Base-by-base conservation (phyloP, 2,329 filamentous ascomycete genomes). In the Metarhizium guizhouense region DNA sequence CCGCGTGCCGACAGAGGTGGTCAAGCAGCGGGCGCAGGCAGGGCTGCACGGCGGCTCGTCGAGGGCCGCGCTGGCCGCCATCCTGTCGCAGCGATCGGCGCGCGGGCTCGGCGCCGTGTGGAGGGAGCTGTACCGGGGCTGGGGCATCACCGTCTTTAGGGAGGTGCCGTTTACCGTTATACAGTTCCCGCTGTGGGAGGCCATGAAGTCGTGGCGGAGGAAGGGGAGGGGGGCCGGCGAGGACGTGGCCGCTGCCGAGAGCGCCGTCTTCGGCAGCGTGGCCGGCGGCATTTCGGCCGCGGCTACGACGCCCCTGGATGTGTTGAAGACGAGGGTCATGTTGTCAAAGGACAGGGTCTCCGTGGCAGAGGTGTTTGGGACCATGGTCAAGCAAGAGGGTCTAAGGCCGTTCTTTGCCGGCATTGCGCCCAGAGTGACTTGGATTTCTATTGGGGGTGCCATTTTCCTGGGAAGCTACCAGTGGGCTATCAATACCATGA, bases 131-230 rank as follows among this genome's bases (percentile, higher is more conserved):
- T 99, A 99, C 72, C 81, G 94, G 40, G 94, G 95, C 1, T 96
- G 91, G 81, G 82, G 84, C 18, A 91, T 97, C 63, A 99, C 94
- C 2, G 86, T 99, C 53, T 87, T 96, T 74, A 84, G 94, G 57
- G 94, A 99, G 76, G 92, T 99, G 58, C 94, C 94, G 4, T 99
- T 99, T 67, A 97, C 95, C 3, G 86, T 96, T 10, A 88, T 99
- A 60, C 94, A 99, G 72, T 99, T 99, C 69, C 94, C 94, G 49
- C 80, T 99, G 60, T 99, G 94, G 94, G 94, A 99, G 73, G 84
- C 81, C 4, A 82, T 97, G 79, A 97, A 96, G 79, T 77, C 78
- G 47, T 89, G 83, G 80, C 78, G 51, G 16, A 10, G 25, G 43
- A 51, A 34, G 58, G 59, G 3, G 58, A 52, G 3, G 62, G 60